Evolutionary conservation across 2,329 filamentous ascomycete genomes (phyloP).

Genomic region (Purpureocillium takamizusanense): DNA sequence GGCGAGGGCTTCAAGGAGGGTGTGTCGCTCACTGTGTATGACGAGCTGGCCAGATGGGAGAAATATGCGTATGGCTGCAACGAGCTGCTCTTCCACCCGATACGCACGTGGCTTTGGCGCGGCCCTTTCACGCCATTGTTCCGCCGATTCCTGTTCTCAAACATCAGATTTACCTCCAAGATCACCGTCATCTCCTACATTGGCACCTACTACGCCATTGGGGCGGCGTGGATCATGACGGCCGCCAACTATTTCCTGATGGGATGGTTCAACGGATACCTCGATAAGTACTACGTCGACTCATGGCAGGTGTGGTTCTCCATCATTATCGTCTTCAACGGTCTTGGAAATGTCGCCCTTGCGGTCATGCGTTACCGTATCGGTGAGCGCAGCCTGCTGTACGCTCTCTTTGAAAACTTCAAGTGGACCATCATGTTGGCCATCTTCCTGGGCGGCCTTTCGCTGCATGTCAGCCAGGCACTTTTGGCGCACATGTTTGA

Average conservation of each 20-base stretch:
- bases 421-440: constrained; percentile 67
- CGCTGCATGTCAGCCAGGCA: constrained; percentile 72
- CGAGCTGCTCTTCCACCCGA: constrained; percentile 71
- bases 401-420: constrained; percentile 53
- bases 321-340: constrained; percentile 70
- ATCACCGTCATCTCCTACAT: constrained; percentile 70
- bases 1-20: constrained; percentile 76
- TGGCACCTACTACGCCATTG: constrained; percentile 73
- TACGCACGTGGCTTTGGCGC: constrained; percentile 61
- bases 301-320: constrained; percentile 75
- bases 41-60: constrained; percentile 78
- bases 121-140: constrained; percentile 77
- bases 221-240: constrained; percentile 66
- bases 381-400: constrained; percentile 52
- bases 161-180: constrained; percentile 67
- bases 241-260: constrained; percentile 66
- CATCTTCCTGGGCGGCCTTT: constrained; percentile 76
- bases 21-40: constrained; percentile 75
- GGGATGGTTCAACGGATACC: constrained; percentile 67
- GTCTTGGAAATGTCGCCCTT: constrained; percentile 62
- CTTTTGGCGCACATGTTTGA: constrained; percentile 76
- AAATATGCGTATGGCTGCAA: constrained; percentile 82
- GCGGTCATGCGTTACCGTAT: constrained; percentile 66
- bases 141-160: constrained; percentile 61
- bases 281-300: constrained; percentile 74